Conservation (phyloP, 805 yeast genomes). For the Metschnikowia cubensis region DNA sequence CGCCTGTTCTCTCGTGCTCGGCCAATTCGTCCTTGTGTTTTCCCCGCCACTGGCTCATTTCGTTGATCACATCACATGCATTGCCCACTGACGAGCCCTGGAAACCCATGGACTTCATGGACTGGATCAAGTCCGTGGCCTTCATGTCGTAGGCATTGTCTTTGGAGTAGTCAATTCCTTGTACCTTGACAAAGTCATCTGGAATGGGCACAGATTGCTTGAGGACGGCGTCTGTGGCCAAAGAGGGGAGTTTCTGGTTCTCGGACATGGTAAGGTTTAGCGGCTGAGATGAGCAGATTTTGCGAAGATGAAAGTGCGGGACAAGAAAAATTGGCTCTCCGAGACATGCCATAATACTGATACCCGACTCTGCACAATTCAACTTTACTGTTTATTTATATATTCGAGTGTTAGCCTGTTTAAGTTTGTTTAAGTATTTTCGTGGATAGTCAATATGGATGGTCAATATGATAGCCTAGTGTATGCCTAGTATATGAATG, state of each 20-base stretch:
- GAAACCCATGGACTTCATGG: slow-evolving; percentile 96
- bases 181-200: slow-evolving; percentile 68
- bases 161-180: slow-evolving; percentile 86
- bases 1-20: slow-evolving; percentile 66
- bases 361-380: too few species aligned
- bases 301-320: slow-evolving; percentile 1
- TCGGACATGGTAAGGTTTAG: slow-evolving; percentile 4
- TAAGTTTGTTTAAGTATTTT: too few species aligned
- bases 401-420: too few species aligned
- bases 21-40: slow-evolving; percentile 61
- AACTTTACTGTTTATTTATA: too few species aligned
- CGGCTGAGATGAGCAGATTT: slow-evolving; percentile 3
- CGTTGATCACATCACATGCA: slow-evolving; percentile 89
- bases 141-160: slow-evolving; percentile 70
- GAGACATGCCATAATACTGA: too few species aligned
- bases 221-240: slow-evolving; percentile 89
- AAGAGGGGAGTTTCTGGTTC: slow-evolving; percentile 45
- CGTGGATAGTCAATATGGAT: too few species aligned
- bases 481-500: too few species aligned
- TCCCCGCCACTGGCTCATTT: slow-evolving; percentile 94
- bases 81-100: slow-evolving; percentile 84
- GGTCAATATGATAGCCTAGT: too few species aligned
- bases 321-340: not conserved
- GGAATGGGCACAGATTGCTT: slow-evolving; percentile 85
- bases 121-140: slow-evolving; percentile 71